Evolutionary conservation across 2,329 filamentous ascomycete species (phyloP).

Genomic region (Neonectria ditissima): DNA sequence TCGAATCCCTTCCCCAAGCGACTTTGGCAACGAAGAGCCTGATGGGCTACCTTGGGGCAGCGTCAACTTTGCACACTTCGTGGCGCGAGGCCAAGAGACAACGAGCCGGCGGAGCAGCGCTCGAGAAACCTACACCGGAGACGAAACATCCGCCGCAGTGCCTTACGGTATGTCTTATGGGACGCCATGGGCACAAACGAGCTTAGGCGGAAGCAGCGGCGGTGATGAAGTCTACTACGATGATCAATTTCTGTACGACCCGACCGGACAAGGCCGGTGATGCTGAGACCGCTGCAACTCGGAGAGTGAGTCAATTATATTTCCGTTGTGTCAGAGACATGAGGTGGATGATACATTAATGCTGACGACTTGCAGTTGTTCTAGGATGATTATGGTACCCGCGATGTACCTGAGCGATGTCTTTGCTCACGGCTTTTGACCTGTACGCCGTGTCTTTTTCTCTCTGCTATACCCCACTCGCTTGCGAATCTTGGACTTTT

Average conservation of each 20-base stretch:
- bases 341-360: neutral
- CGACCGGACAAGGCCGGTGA: constrained; percentile 33
- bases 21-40: constrained; percentile 65
- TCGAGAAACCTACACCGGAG: constrained; percentile 51
- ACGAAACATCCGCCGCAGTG: constrained; percentile 48
- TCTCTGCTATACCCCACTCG: constrained; percentile 40
- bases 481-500: constrained; percentile 34
- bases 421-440: constrained; percentile 34
- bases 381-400: neutral
- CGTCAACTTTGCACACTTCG: constrained; percentile 68
- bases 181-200: constrained; percentile 45
- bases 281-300: constrained; percentile 2
- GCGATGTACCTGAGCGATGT: constrained; percentile 3
- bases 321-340: neutral
- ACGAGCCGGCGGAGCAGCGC: constrained; percentile 58
- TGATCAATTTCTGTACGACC: constrained; percentile 47
- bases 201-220: constrained; percentile 49
- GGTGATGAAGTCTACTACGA: constrained; percentile 51
- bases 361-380: constrained; percentile 13
- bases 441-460: constrained; percentile 24
- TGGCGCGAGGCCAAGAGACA: constrained; percentile 63
- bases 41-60: constrained; percentile 81
- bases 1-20: constrained; percentile 67
- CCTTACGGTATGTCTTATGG: constrained; percentile 45
- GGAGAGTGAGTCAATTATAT: constrained; percentile 22